Percentiles rank a stretch among this genome's conserved stretches.
These are phyloP conservation scores for Stephanodiscus triporus DNA, from an alignment of 108 stramenopile genomes.

Conservation along the genomic window DNA sequence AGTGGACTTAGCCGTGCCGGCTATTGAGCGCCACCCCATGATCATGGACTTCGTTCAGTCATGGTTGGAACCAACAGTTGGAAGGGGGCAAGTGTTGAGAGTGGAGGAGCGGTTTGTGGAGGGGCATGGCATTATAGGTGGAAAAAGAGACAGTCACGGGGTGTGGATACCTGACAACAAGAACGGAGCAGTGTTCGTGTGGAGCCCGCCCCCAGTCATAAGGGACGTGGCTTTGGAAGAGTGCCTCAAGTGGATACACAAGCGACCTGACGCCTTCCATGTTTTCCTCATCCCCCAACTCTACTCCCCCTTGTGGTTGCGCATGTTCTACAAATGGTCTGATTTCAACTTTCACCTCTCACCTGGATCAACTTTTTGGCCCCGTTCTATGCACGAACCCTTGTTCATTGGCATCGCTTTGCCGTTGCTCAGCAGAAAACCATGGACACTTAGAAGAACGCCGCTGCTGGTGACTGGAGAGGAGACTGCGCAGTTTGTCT, in stretches of 20 bases:
- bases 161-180: constrained; percentile 29
- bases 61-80: background rate
- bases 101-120: constrained; percentile 27
- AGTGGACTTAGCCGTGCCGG: constrained; percentile 19
- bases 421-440: no score
- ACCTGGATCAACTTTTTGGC: no score
- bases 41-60: constrained; percentile 9
- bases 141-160: constrained; percentile 12
- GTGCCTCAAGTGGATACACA: constrained; percentile 30
- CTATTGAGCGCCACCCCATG: constrained; percentile 4
- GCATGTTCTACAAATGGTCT: no score
- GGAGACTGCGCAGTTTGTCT: no score
- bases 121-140: constrained; percentile 35
- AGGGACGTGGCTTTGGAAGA: no score
- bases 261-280: constrained; percentile 30
- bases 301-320: no score
- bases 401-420: no score
- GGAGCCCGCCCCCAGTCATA: constrained; percentile 27
- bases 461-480: no score
- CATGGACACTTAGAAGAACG: no score
- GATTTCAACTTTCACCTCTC: no score
- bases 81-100: background rate
- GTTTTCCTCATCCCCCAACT: no score
- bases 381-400: no score
- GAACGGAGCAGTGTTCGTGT: background rate